Evolutionary conservation across 805 yeast genomes (phyloP), one percentile per base, ranked within the genome.

Genomic region (Candida manassasensis): DNA sequence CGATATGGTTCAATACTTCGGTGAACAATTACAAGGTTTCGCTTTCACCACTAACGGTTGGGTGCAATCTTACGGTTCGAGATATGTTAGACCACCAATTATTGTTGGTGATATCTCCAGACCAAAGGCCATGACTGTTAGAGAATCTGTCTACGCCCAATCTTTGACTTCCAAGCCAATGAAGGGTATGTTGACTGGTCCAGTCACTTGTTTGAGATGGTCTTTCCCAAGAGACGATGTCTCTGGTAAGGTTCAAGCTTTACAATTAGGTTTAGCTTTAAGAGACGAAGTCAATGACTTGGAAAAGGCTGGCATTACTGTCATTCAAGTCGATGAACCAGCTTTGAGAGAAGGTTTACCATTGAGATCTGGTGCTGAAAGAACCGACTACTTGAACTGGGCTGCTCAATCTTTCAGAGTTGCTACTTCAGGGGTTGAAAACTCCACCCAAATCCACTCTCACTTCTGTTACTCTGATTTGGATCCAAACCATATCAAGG

Each of bases 121-220:
- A 79, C 97, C 98, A 67, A 79, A 78, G 63, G 84, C 97, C 52
- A 90, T 93, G 96, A 81, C 98, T 55, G 97, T 93, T 54, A 90
- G 88, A 79, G 98, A 93, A 79, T 89, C 97, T 45, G 96, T 93
- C 61, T 93, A 87, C 73, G 98, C 98, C 57, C 98, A 93, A 79
- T 84, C 96, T 47, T 71, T 93, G 65, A 88, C 97, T 60, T 70
- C 79, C 57, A 85, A 84, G 77, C 96, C 97, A 64, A 85, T 93
- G 80, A 93, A 93, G 81, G 98, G 98, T 86, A 93, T 93, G 98
- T 83, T 93, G 67, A 89, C 98, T 64, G 98, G 98, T 73, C 98
- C 98, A 67, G 93, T 93, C 59, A 93, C 98, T 64, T 87, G 95
- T 73, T 83, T 93, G 69, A 86, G 98, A 81, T 93, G 98, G 98